Evolutionary conservation across 2,329 filamentous ascomycete species (phyloP).

Genomic region (Curvularia lunata): DNA sequence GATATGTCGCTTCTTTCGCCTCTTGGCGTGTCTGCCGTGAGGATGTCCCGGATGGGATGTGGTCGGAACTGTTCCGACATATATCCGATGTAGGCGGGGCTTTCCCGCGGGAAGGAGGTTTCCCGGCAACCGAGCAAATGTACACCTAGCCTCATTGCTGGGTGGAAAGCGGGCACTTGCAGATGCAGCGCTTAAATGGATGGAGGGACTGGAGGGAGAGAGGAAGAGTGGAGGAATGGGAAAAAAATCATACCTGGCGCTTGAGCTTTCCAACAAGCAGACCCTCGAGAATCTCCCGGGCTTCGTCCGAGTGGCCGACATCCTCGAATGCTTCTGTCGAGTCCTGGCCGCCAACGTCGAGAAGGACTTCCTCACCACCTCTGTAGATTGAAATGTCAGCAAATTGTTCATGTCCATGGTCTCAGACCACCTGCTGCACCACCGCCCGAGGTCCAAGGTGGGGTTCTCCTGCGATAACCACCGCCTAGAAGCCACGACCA

Average conservation of each 20-base stretch:
- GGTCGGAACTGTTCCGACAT: conserved; percentile 28
- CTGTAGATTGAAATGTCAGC: conserved; percentile 57
- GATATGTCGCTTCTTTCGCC: not conserved
- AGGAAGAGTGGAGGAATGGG: not conserved
- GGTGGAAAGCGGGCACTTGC: not conserved
- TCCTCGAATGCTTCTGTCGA: conserved; percentile 98
- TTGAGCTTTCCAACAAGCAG: conserved; percentile 48
- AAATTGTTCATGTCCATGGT: not conserved
- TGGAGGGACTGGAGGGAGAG: not conserved
- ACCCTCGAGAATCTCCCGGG: conserved; percentile 83
- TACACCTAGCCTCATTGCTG: too few species aligned
- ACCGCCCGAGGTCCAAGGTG: conserved; percentile 8
- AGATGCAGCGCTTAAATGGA: not conserved
- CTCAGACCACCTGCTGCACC: not conserved
- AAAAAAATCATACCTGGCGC: conserved; percentile 40
- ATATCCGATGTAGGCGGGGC: conserved; percentile 4
- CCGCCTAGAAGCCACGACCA: not conserved
- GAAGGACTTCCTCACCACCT: conserved; percentile 96
- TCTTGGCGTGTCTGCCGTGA: not conserved
- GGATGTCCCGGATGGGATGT: not conserved
- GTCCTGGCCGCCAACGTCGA: conserved; percentile 95
- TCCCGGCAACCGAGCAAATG: not conserved
- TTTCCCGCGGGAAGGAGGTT: not conserved
- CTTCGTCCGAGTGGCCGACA: conserved; percentile 98
- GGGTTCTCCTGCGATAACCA: not conserved